Percentiles rank a stretch among this genome's conserved stretches.
Evolutionary conservation across 2,329 filamentous ascomycete species (phyloP).

Genomic region (Conoideocrella luteorostrata): DNA sequence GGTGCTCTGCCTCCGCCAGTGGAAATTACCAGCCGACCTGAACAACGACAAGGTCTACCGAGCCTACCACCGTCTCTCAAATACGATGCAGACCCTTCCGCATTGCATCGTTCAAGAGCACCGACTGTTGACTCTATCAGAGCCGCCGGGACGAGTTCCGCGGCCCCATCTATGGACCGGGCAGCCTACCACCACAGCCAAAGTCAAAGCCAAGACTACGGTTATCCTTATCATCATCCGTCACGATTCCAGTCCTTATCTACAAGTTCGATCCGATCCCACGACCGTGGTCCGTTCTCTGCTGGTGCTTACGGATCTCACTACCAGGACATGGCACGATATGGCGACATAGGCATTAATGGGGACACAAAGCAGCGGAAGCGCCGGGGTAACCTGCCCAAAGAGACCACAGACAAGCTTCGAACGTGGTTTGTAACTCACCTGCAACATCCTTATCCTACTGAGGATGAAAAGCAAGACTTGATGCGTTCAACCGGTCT

Average conservation of each 20-base stretch:
- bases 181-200: slow-evolving; percentile 24
- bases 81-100: slow-evolving; percentile 28
- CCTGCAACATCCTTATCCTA: slow-evolving; percentile 75
- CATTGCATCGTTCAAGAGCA: slow-evolving; percentile 25
- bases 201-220: slow-evolving; percentile 22
- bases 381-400: slow-evolving; percentile 81
- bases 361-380: slow-evolving; percentile 49
- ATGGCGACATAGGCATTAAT: slow-evolving; percentile 29
- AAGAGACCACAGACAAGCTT: slow-evolving; percentile 77
- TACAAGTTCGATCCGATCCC: slow-evolving; percentile 33
- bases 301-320: slow-evolving; percentile 31
- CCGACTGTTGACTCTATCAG: not conserved
- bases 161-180: not conserved
- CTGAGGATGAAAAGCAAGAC: slow-evolving; percentile 79
- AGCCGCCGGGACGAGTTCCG: not conserved
- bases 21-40: slow-evolving; percentile 28
- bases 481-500: slow-evolving; percentile 71
- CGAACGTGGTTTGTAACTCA: slow-evolving; percentile 75
- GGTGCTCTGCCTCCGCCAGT: slow-evolving; percentile 22
- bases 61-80: slow-evolving; percentile 31
- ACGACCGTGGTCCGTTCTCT: slow-evolving; percentile 39
- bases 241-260: slow-evolving; percentile 40
- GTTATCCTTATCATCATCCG: slow-evolving; percentile 37
- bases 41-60: slow-evolving; percentile 32
- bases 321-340: slow-evolving; percentile 37